These are phyloP conservation scores for Plasmopara halstedii DNA, from an alignment of 352 stramenopile genomes.

Conservation along the genomic window DNA sequence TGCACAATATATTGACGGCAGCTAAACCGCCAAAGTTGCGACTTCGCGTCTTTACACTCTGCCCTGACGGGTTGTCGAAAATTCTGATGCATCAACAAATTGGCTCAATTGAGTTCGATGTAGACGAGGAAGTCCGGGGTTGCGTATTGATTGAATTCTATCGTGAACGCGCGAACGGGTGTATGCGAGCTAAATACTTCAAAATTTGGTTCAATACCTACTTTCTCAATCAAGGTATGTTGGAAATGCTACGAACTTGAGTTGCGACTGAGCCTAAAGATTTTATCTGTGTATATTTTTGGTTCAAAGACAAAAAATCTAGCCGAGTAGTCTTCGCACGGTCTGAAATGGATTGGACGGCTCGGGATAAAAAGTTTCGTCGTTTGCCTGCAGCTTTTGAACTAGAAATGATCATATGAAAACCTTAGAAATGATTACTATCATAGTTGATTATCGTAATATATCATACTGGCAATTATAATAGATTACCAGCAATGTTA, in stretches of 20 bases:
- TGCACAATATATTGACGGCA: constrained; percentile 39
- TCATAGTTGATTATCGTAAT: too few species aligned
- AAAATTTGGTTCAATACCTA: constrained; percentile 71
- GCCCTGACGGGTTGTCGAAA: constrained; percentile 20
- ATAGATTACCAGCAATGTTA: too few species aligned
- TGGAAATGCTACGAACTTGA: not conserved
- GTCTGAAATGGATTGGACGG: constrained; percentile 59
- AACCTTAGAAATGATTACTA: too few species aligned
- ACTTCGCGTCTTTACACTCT: constrained; percentile 41
- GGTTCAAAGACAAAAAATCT: constrained; percentile 34
- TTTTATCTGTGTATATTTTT: not conserved
- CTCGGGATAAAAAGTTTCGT: constrained; percentile 52
- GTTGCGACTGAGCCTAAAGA: not conserved
- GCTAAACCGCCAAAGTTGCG: constrained; percentile 28
- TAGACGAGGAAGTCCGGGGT: constrained; percentile 36
- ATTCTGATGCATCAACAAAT: constrained; percentile 38
- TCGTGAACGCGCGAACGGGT: constrained; percentile 26
- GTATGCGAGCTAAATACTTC: constrained; percentile 51
- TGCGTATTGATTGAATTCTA: constrained; percentile 60
- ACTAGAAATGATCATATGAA: constrained; percentile 49
- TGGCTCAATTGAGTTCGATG: constrained; percentile 39
- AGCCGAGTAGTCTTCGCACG: constrained; percentile 31
- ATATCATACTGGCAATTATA: too few species aligned
- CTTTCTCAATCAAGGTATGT: constrained; percentile 32
- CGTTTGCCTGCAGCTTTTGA: constrained; percentile 57